These are phyloP conservation scores for Xylaria multiplex DNA, from an alignment of 2,329 filamentous ascomycete genomes.

Conservation along the genomic window DNA sequence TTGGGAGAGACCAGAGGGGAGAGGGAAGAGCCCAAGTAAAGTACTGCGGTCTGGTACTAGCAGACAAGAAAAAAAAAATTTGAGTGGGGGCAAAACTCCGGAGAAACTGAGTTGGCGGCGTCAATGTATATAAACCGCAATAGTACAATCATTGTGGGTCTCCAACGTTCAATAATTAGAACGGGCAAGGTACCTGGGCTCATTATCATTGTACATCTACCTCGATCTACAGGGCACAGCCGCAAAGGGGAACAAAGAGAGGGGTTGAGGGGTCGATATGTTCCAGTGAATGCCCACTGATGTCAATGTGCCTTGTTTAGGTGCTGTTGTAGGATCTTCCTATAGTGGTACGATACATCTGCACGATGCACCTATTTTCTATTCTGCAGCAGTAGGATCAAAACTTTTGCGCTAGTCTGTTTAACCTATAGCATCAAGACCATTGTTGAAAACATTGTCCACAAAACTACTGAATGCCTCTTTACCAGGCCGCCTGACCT, in stretches of 20 bases:
- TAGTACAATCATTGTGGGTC: conserved; percentile 10
- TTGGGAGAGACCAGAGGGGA: conserved; percentile 41
- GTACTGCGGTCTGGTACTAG: conserved; percentile 31
- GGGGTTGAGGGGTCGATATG: conserved; percentile 33
- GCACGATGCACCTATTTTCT: not conserved
- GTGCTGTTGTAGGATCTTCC: not conserved
- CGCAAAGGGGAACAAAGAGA: conserved; percentile 24
- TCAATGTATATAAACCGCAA: conserved; percentile 10
- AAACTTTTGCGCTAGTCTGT: not conserved
- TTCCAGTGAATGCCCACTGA: conserved; percentile 16
- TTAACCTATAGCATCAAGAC: not conserved
- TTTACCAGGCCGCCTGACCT: not conserved
- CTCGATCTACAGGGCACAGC: not conserved
- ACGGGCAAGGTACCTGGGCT: conserved; percentile 5
- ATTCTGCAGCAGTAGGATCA: not conserved
- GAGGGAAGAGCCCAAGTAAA: conserved; percentile 43
- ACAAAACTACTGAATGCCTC: not conserved
- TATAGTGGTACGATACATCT: not conserved
- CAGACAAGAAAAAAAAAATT: conserved; percentile 48
- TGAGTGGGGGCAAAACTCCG: conserved; percentile 48
- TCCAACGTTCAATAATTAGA: not conserved
- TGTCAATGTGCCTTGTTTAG: conserved; percentile 5
- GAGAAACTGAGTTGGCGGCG: conserved; percentile 42
- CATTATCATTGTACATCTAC: conserved; percentile 20
- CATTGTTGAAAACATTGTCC: conserved; percentile 3